Evolutionary conservation across 2,329 filamentous ascomycete species (phyloP).

Genomic region (Fusarium zealandicum): DNA sequence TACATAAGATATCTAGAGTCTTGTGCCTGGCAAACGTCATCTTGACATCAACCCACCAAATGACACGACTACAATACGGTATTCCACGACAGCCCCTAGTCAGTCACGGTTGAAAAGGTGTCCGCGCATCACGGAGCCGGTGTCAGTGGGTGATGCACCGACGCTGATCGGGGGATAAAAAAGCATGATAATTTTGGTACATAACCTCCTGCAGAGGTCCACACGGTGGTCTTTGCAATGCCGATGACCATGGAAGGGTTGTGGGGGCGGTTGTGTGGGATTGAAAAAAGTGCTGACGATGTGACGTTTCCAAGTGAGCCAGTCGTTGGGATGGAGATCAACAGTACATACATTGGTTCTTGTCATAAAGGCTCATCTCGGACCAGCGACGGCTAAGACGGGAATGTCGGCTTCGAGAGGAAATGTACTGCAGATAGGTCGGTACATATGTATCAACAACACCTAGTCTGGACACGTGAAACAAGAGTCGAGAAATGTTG

Average conservation of each 20-base stretch:
- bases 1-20: conserved; percentile 17
- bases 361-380: too few species aligned
- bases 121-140: conserved; percentile 14
- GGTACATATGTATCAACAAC: not conserved
- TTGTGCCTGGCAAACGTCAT: conserved; percentile 33
- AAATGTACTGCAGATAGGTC: conserved; percentile 10
- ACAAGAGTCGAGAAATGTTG: conserved; percentile 23
- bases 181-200: conserved; percentile 3
- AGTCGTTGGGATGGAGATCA: conserved; percentile 16
- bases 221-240: not conserved
- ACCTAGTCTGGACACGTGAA: conserved; percentile 4
- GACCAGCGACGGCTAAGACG: too few species aligned
- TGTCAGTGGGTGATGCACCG: conserved; percentile 9
- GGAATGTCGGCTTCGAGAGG: not conserved
- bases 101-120: conserved; percentile 2
- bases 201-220: not conserved
- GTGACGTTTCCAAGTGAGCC: conserved; percentile 25
- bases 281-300: conserved; percentile 36
- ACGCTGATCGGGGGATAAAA: not conserved
- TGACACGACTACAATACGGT: too few species aligned
- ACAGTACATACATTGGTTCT: not conserved
- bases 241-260: conserved; percentile 16
- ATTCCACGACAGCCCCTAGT: conserved; percentile 2
- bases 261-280: conserved; percentile 26
- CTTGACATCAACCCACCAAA: conserved; percentile 19